Conservation (phyloP, 345 rosid genomes). For the Hypericum androsaemum region DNA sequence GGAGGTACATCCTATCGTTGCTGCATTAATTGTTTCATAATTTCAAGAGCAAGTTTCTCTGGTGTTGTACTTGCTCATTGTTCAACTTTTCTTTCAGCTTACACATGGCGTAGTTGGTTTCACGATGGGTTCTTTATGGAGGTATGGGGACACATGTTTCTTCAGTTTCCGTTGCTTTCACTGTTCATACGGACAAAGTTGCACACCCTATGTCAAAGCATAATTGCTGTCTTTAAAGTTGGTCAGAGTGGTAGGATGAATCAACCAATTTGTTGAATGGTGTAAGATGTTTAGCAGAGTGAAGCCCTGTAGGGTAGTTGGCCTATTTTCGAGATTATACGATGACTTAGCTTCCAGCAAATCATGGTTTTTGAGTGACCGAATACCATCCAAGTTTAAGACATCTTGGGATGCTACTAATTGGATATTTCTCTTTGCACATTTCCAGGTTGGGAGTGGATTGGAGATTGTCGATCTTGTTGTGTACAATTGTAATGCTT, state of each 20-base stretch:
- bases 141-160: slow-evolving; percentile 29
- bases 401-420: slow-evolving; percentile 3
- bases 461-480: slow-evolving; percentile 67
- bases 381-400: too few species aligned
- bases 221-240: too few species aligned
- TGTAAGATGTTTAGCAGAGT: too few species aligned
- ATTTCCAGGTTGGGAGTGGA: slow-evolving; percentile 48
- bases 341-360: too few species aligned
- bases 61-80: slow-evolving; percentile 3
- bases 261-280: too few species aligned
- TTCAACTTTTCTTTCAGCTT: slow-evolving; percentile 39
- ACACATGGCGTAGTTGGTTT: slow-evolving; percentile 82
- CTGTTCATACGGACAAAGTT: background rate
- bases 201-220: too few species aligned
- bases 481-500: slow-evolving; percentile 70
- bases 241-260: too few species aligned
- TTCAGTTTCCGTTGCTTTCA: background rate
- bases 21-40: too few species aligned
- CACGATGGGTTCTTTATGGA: slow-evolving; percentile 78
- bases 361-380: too few species aligned
- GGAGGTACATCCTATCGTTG: too few species aligned
- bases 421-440: slow-evolving; percentile 8
- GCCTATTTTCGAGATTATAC: too few species aligned
- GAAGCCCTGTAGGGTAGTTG: too few species aligned
- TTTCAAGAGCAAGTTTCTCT: background rate